These are phyloP conservation scores for Solanum hybrid DNA, from an alignment of 305 asterid genomes.

Conservation along the genomic window DNA sequence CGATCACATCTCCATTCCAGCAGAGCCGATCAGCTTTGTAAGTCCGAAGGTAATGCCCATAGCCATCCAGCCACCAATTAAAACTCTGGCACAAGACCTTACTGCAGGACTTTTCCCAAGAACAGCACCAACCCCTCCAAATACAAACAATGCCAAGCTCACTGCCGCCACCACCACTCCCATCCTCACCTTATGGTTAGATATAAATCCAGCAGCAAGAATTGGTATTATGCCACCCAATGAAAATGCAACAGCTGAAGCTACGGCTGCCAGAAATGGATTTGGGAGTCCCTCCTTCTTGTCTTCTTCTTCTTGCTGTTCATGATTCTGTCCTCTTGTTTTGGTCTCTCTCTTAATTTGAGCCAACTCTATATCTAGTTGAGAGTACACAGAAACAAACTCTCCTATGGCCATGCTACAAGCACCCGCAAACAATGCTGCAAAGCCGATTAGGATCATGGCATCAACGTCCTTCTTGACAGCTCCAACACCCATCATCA, in stretches of 20 bases:
- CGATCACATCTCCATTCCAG: conserved; percentile 15
- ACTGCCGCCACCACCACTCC: conserved; percentile 16
- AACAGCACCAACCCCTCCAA: conserved; percentile 18
- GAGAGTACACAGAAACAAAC: conserved; percentile 20
- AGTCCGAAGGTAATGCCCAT: conserved; percentile 24
- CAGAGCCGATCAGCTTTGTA: conserved; percentile 16
- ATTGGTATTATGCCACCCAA: conserved; percentile 16
- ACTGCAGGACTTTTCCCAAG: conserved; percentile 11
- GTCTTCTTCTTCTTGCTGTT: background rate
- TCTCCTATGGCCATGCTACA: conserved; percentile 29
- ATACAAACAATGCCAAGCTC: conserved; percentile 12
- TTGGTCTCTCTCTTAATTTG: conserved; percentile 13
- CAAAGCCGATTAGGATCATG: conserved; percentile 20
- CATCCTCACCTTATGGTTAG: conserved; percentile 11
- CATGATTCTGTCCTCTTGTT: background rate
- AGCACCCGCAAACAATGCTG: conserved; percentile 20
- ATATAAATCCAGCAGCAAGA: conserved; percentile 19
- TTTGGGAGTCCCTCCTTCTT: conserved; percentile 15
- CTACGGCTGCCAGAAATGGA: conserved; percentile 19
- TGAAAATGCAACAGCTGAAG: conserved; percentile 19
- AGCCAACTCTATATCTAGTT: conserved; percentile 17
- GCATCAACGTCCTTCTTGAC: conserved; percentile 9
- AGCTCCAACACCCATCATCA: conserved; percentile 23
- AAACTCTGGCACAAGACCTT: conserved; percentile 15
- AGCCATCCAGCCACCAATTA: conserved; percentile 23